A percentile compares a stretch with the other conserved stretches of the same genome.
Conservation (phyloP, 192 early-diverging fungal species). For the Phycomyces blakesleeanus region DNA sequence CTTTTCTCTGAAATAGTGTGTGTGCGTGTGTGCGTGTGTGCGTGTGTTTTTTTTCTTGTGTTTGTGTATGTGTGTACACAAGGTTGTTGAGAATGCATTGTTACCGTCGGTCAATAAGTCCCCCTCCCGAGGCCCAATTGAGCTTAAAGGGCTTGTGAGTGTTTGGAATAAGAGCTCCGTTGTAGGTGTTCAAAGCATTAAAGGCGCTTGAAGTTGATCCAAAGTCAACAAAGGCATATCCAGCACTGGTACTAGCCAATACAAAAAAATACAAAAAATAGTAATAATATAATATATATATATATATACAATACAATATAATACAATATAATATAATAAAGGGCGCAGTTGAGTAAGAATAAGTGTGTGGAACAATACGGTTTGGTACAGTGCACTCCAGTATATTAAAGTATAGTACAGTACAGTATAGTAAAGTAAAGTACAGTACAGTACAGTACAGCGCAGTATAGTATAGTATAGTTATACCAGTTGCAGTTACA, state of each 20-base stretch:
- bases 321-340: conserved; percentile 6
- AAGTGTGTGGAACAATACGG: not conserved
- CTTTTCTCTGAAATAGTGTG: not conserved
- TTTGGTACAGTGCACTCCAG: not conserved
- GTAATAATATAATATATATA: too few relatives aligned
- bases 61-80: not conserved
- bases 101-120: conserved; percentile 54
- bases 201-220: conserved; percentile 59
- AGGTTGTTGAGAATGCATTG: not conserved
- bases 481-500: too few relatives aligned
- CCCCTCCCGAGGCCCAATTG: conserved; percentile 95
- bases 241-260: conserved; percentile 63
- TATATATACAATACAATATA: too few relatives aligned
- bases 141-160: conserved; percentile 82
- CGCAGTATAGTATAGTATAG: too few relatives aligned
- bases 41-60: not conserved
- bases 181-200: conserved; percentile 66
- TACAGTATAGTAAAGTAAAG: too few relatives aligned
- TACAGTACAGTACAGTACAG: too few relatives aligned
- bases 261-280: too few relatives aligned
- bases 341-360: conserved; percentile 6
- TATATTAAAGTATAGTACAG: too few relatives aligned
- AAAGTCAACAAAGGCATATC: conserved; percentile 95
- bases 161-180: conserved; percentile 81
- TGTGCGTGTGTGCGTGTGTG: too few relatives aligned